Conservation (phyloP, 2,329 filamentous ascomycete genomes). For the Zymoseptoria crescenta region DNA sequence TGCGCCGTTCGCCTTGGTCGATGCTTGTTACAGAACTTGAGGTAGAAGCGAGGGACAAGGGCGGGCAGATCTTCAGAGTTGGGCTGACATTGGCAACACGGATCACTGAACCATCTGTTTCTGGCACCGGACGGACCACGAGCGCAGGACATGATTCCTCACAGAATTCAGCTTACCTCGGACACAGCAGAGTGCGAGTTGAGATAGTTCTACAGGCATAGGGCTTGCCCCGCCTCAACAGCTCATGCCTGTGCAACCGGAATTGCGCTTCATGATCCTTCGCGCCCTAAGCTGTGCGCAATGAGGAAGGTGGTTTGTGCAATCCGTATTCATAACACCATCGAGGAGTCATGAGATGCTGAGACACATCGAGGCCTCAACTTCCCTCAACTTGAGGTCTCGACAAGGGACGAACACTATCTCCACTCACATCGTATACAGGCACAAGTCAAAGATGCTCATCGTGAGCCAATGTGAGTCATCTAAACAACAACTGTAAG, state of each 20-base stretch:
- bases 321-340: background rate
- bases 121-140: background rate
- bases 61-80: background rate
- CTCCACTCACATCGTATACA: background rate
- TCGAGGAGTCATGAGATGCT: background rate
- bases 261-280: background rate
- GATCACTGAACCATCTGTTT: background rate
- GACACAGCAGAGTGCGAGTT: background rate
- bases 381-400: no score
- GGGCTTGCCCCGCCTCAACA: background rate
- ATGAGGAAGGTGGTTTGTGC: background rate
- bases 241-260: background rate
- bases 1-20: background rate
- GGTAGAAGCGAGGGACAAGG: background rate
- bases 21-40: background rate
- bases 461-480: background rate
- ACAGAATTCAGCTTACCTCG: no score
- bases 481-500: background rate
- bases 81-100: background rate
- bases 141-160: no score
- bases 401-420: background rate
- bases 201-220: background rate
- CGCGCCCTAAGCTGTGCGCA: background rate
- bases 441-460: background rate
- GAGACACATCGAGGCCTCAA: background rate